Percentiles rank a stretch among this genome's conserved stretches.
Conservation (phyloP, 495 filamentous ascomycete genomes). For the Cladorrhinum samala region DNA sequence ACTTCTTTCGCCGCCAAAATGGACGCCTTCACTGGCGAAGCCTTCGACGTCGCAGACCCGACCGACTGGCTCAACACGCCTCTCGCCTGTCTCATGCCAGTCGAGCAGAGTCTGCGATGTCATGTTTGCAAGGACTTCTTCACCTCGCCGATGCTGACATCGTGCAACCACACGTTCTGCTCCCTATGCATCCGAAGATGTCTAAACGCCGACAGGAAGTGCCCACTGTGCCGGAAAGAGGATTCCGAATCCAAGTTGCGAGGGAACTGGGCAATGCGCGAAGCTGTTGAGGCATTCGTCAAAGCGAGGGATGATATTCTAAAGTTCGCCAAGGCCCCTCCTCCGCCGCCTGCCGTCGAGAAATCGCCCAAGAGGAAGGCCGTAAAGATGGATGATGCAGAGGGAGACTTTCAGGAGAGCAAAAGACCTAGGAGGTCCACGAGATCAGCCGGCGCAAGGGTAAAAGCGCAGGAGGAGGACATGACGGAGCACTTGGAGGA, state of each 20-base stretch:
- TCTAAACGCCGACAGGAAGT: constrained; percentile 73
- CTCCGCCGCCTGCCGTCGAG: not conserved
- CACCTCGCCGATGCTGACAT: constrained; percentile 85
- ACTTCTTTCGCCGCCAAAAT: constrained; percentile 17
- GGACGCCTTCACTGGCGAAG: constrained; percentile 24
- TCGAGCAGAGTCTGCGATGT: constrained; percentile 86
- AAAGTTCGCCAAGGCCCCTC: constrained; percentile 48
- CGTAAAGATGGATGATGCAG: constrained; percentile 39
- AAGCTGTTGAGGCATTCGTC: constrained; percentile 75
- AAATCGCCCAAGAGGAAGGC: constrained; percentile 46
- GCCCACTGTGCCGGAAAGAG: constrained; percentile 68
- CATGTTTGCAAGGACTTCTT: constrained; percentile 98
- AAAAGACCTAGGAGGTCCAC: constrained; percentile 45
- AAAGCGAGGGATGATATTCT: constrained; percentile 57
- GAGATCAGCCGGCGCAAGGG: constrained; percentile 26
- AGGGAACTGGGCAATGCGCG: constrained; percentile 74
- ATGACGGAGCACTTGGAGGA: constrained; percentile 14
- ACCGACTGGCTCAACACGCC: constrained; percentile 90
- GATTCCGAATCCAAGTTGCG: constrained; percentile 81
- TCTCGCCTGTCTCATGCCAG: constrained; percentile 59
- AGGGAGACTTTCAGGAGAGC: constrained; percentile 19
- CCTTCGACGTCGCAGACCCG: constrained; percentile 69
- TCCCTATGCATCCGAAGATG: constrained; percentile 87
- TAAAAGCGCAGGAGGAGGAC: not conserved
- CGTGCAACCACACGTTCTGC: constrained; percentile 95